These are phyloP conservation scores for Platanthera zijinensis DNA, from an alignment of 106 monocot genomes.

Conservation along the genomic window DNA sequence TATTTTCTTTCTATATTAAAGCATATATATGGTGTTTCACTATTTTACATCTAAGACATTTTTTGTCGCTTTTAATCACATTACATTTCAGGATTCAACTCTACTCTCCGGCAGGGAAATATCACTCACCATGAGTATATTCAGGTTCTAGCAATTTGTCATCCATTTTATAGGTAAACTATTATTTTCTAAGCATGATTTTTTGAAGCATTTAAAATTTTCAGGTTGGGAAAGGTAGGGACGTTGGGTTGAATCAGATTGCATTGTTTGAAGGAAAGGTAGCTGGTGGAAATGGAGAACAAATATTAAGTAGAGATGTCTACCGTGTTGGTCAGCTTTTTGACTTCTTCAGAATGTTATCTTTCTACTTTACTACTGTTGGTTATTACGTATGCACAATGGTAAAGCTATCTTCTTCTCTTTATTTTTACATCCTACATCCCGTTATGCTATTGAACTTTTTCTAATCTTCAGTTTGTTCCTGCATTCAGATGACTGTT, in stretches of 20 bases:
- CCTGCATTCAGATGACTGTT: constrained; percentile 81
- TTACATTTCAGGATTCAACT: constrained; percentile 75
- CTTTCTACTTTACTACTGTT: constrained; percentile 91
- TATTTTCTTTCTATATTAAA: background rate
- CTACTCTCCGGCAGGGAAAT: constrained; percentile 89
- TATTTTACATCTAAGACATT: background rate
- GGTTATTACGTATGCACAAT: constrained; percentile 92
- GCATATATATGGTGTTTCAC: too few species aligned
- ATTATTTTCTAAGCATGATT: background rate
- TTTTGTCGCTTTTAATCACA: constrained; percentile 1
- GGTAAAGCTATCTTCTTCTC: constrained; percentile 30
- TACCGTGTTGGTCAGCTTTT: constrained; percentile 91
- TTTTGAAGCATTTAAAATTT: constrained; percentile 5
- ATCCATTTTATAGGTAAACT: background rate
- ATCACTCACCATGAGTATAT: constrained; percentile 98
- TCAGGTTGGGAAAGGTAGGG: constrained; percentile 95
- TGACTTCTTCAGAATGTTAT: constrained; percentile 96
- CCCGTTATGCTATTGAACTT: background rate
- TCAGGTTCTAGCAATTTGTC: constrained; percentile 42
- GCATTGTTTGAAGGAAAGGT: constrained; percentile 97
- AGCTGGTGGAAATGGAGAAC: constrained; percentile 97
- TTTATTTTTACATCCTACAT: background rate
- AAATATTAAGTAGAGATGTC: constrained; percentile 89
- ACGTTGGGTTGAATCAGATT: constrained; percentile 96
- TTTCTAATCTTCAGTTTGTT: background rate